Evolutionary conservation across 768 basidiomycete species (phyloP), one percentile per base, ranked within the genome.

Genomic region (Amanita polypyramis): DNA sequence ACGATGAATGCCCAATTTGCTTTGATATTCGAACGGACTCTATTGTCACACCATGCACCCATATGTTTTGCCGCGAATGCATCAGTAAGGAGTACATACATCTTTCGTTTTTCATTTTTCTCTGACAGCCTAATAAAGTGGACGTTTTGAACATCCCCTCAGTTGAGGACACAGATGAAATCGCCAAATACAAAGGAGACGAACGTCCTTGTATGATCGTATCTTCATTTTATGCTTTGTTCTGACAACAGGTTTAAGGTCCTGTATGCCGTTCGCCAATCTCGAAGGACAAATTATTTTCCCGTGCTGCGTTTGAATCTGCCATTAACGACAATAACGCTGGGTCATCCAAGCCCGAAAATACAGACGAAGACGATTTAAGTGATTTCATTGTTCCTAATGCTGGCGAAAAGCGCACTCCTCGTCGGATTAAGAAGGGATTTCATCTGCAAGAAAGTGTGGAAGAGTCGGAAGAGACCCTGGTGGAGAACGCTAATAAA

Each of bases 1-100:
- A 70, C 8, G 77, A 79, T 36, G 78, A 81, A 48, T 88, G 85
- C 54, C 72, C 80, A 0, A 75, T 88, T 47, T 86, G 85, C 58
- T 75, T 74, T 50, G 84, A 86, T 48, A 59, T 62, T 3, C 66
- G 76, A 56, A 72, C 67, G 1, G 68, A 77, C 45, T 65, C 79
- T 12, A 65, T 78, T 15, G 58, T 85, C 34, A 83, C 82, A 0
- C 54, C 67, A 0, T 88, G 85, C 55, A 59, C 60, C 1, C 85
- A 85, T 54, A 60, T 70, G 1, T 85, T 82, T 61, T 85, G 84
- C 58, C 65, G 68, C 5, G 71, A 73, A 33, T 85, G 84, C 55
- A 65, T 83, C 23, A 47, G 75, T 76, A 56, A 51, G 70, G 60
- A 9, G 27, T 8, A 32, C 23, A 20, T 43, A 37, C 29, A 5